Evolutionary conservation across 192 early-diverging fungal genomes (phyloP).

Genomic region (Backusella westeae): DNA sequence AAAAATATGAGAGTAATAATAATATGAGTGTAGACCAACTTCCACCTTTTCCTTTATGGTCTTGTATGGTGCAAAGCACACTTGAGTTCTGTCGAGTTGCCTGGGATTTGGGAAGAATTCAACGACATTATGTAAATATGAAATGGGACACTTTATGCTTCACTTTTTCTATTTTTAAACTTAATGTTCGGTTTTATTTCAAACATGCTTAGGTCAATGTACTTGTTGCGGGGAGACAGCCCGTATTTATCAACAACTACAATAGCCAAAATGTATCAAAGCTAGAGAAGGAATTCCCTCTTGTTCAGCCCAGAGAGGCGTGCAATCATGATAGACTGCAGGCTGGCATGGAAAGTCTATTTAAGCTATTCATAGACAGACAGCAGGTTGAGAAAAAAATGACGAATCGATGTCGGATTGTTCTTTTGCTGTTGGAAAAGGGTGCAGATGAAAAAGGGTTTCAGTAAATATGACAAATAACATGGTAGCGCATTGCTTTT

Average conservation of each 20-base stretch:
- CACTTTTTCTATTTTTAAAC: background rate
- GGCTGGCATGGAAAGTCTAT: background rate
- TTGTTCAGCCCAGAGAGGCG: conserved; percentile 2
- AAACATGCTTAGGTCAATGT: conserved; percentile 10
- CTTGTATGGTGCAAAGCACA: conserved; percentile 21
- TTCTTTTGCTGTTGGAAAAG: background rate
- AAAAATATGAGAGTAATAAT: background rate
- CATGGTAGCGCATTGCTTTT: background rate
- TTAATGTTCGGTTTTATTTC: background rate
- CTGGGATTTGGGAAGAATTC: conserved; percentile 14
- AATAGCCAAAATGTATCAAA: background rate
- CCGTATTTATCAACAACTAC: background rate
- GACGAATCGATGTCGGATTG: background rate
- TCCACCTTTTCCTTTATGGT: conserved; percentile 25
- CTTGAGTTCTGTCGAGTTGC: conserved; percentile 23
- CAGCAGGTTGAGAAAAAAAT: background rate
- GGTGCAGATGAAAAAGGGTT: background rate
- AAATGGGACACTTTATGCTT: background rate
- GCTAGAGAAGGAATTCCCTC: background rate
- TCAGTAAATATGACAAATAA: background rate
- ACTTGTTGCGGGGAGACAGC: background rate
- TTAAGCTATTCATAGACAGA: background rate
- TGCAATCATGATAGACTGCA: conserved; percentile 5
- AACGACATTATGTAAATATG: conserved; percentile 8
- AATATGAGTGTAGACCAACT: conserved; percentile 8